phyloP scores from a whole-genome alignment of 805 yeast genomes.

The Kuraishia borneana region DNA sequence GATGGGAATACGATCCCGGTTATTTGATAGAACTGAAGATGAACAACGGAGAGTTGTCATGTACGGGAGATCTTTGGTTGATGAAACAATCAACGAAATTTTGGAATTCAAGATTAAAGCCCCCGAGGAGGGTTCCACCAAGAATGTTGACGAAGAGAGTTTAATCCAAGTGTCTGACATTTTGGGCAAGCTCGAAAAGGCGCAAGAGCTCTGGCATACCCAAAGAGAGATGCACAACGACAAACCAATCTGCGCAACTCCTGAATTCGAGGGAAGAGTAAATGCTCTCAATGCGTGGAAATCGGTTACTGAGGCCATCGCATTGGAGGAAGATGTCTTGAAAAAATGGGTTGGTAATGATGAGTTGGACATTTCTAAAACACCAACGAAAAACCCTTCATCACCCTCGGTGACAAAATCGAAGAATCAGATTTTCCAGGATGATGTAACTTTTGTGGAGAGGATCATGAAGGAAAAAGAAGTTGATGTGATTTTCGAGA shows the following conservation, averaged over 20 bases:
- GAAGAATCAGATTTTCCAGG: constrained; percentile 31
- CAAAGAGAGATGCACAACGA: constrained; percentile 68
- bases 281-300: constrained; percentile 82
- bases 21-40: constrained; percentile 67
- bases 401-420: not conserved
- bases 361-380: constrained; percentile 51
- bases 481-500: constrained; percentile 58
- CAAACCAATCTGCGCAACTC: constrained; percentile 57
- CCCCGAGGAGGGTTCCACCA: constrained; percentile 15
- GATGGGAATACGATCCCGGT: constrained; percentile 78
- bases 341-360: constrained; percentile 79
- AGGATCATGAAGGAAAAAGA: constrained; percentile 72
- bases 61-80: constrained; percentile 63
- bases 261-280: constrained; percentile 51
- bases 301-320: constrained; percentile 59
- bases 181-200: constrained; percentile 49
- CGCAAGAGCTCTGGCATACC: constrained; percentile 73
- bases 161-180: constrained; percentile 41
- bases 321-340: constrained; percentile 47
- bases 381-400: constrained; percentile 9
- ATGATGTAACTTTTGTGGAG: constrained; percentile 71
- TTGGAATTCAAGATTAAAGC: constrained; percentile 48
- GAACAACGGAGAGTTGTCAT: constrained; percentile 64
- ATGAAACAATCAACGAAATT: constrained; percentile 60
- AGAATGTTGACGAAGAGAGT: constrained; percentile 16